A percentile compares a stretch with the other conserved stretches of the same genome.
Evolutionary conservation across 2,329 filamentous ascomycete species (phyloP).

Genomic region (Penicillium corylophilum): DNA sequence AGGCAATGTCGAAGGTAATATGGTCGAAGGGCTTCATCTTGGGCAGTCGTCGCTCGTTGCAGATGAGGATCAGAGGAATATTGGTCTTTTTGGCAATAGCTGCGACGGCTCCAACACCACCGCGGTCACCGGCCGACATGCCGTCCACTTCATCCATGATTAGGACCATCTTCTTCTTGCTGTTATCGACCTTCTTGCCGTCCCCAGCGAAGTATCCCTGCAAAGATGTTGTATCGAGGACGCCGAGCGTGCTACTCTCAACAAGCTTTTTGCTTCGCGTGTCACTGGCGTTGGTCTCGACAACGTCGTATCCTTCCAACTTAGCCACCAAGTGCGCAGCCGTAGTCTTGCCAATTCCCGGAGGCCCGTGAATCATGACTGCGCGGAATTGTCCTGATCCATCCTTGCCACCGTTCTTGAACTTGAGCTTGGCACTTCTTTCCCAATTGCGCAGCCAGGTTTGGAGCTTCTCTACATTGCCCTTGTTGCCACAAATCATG

Average conservation of each 20-base stretch:
- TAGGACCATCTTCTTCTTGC: slow-evolving; percentile 89
- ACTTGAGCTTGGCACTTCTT: slow-evolving; percentile 73
- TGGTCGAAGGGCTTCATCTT: slow-evolving; percentile 99
- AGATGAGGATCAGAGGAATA: slow-evolving; percentile 93
- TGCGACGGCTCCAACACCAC: slow-evolving; percentile 89
- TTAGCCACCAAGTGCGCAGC: slow-evolving; percentile 92
- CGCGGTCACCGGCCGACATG: slow-evolving; percentile 95
- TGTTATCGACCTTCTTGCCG: slow-evolving; percentile 72
- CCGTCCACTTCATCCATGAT: slow-evolving; percentile 99
- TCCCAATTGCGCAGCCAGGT: slow-evolving; percentile 82
- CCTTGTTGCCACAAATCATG: slow-evolving; percentile 95
- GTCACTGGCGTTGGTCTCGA: slow-evolving; percentile 96
- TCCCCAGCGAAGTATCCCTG: slow-evolving; percentile 86
- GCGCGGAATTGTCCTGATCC: slow-evolving; percentile 80
- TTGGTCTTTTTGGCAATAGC: slow-evolving; percentile 94
- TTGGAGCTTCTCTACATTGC: slow-evolving; percentile 83
- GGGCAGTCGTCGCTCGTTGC: slow-evolving; percentile 86
- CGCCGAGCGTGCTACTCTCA: slow-evolving; percentile 81
- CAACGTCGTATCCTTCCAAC: slow-evolving; percentile 85
- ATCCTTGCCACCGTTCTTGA: slow-evolving; percentile 79
- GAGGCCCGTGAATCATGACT: slow-evolving; percentile 93
- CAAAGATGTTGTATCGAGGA: slow-evolving; percentile 90
- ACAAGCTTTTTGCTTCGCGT: slow-evolving; percentile 94
- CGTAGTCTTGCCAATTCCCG: slow-evolving; percentile 96
- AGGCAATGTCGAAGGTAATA: slow-evolving; percentile 79